A percentile compares a stretch with the other conserved stretches of the same genome.
phyloP scores from a whole-genome alignment of 768 basidiomycete species.

The Tricholoma sp. region DNA sequence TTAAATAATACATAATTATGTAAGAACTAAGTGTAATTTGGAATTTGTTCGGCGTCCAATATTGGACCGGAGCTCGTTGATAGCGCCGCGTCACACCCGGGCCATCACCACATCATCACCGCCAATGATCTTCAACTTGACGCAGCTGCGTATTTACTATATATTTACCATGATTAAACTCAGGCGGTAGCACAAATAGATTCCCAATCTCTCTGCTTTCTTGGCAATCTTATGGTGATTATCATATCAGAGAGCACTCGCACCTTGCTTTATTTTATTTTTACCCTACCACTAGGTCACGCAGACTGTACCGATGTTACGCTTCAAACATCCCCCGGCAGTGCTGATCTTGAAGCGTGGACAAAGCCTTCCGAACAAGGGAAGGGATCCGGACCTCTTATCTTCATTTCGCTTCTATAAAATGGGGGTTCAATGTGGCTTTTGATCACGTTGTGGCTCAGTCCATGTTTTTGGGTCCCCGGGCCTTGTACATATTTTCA shows the following conservation, averaged over 20 bases:
- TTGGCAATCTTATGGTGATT: background rate
- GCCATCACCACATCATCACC: no score
- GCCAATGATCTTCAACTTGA: no score
- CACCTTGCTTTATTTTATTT: background rate
- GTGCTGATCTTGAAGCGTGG: background rate
- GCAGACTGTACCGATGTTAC: background rate
- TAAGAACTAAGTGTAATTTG: no score
- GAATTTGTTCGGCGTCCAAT: background rate
- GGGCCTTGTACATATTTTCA: background rate
- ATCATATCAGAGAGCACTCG: background rate
- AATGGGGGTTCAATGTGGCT: background rate
- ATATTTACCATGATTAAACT: no score
- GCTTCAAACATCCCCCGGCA: background rate
- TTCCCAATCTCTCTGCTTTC: background rate
- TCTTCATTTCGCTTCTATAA: no score
- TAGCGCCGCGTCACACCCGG: no score
- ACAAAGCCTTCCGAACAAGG: background rate
- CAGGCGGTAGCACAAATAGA: no score
- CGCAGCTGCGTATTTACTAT: no score
- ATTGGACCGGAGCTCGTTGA: no score
- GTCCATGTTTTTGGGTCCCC: background rate
- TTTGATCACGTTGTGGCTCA: background rate
- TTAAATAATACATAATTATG: no score
- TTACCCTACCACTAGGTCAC: background rate
- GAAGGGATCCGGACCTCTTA: no score